A percentile compares a stretch with the other conserved stretches of the same genome.
Evolutionary conservation across 768 basidiomycete species (phyloP).

Genomic region (Agrocybe praecox): DNA sequence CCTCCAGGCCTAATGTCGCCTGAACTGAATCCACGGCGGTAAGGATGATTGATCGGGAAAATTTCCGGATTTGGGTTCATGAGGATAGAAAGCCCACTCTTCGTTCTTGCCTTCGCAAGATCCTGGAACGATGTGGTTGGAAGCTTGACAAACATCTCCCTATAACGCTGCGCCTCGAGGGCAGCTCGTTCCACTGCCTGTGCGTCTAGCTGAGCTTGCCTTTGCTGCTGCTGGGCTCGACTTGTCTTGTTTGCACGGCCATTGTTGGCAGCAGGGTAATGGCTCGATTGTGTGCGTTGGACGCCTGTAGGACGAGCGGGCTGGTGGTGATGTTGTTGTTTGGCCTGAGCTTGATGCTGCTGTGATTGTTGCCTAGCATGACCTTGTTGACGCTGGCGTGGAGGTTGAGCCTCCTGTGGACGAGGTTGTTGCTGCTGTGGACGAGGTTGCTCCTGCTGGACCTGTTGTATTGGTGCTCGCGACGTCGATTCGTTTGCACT

Average conservation of each 20-base stretch:
- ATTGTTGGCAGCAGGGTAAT: slow-evolving; percentile 19
- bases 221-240: slow-evolving; percentile 7
- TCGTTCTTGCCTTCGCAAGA: slow-evolving; percentile 32
- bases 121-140: slow-evolving; percentile 69
- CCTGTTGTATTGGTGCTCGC: background rate
- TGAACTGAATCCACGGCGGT: slow-evolving; percentile 49
- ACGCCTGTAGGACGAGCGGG: slow-evolving; percentile 15
- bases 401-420: slow-evolving; percentile 1
- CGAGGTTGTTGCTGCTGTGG: slow-evolving; percentile 11
- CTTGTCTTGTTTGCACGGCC: slow-evolving; percentile 7
- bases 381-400: slow-evolving; percentile 10
- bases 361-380: slow-evolving; percentile 19
- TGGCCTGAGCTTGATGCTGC: slow-evolving; percentile 5
- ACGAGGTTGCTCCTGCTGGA: slow-evolving; percentile 9
- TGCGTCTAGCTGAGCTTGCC: slow-evolving; percentile 15
- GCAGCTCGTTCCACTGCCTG: slow-evolving; percentile 21
- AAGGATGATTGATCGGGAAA: slow-evolving; percentile 62
- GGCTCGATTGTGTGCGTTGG: slow-evolving; percentile 27
- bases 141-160: slow-evolving; percentile 72
- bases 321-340: slow-evolving; percentile 15
- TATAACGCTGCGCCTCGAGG: slow-evolving; percentile 30
- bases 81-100: slow-evolving; percentile 64
- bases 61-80: slow-evolving; percentile 71
- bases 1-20: slow-evolving; percentile 42
- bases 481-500: too few species aligned